Evolutionary conservation across 495 filamentous ascomycete genomes (phyloP).

Genomic region (Entonaema liquescens): DNA sequence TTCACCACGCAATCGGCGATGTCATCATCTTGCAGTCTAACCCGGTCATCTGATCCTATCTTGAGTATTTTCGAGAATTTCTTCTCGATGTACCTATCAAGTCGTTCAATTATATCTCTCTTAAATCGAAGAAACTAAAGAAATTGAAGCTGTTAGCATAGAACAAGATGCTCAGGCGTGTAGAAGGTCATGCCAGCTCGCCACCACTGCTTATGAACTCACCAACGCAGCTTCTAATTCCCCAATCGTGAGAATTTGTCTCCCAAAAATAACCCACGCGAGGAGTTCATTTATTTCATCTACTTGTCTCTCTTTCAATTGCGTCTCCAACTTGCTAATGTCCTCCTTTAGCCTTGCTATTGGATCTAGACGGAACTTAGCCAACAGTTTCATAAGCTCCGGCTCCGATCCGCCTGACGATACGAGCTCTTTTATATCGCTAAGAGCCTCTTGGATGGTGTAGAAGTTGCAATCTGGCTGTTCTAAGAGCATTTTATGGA

Average conservation of each 20-base stretch:
- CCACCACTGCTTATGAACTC: background rate
- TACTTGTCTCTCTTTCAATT: slow-evolving; percentile 36
- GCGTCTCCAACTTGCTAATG: slow-evolving; percentile 30
- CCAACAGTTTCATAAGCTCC: slow-evolving; percentile 33
- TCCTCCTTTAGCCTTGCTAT: slow-evolving; percentile 25
- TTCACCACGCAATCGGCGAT: slow-evolving; percentile 31
- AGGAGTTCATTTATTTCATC: slow-evolving; percentile 45
- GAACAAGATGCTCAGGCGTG: background rate
- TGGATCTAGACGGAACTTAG: slow-evolving; percentile 31
- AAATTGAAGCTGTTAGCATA: background rate
- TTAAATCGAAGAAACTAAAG: slow-evolving; percentile 17
- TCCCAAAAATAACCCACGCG: slow-evolving; percentile 38
- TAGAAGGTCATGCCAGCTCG: background rate
- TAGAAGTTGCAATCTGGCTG: background rate
- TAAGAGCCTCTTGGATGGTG: background rate
- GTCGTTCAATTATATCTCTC: slow-evolving; percentile 31
- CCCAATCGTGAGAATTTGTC: slow-evolving; percentile 12
- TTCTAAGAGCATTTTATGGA: background rate
- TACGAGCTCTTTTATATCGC: slow-evolving; percentile 21
- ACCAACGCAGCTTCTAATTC: slow-evolving; percentile 36
- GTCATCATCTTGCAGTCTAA: background rate
- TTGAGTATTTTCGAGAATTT: slow-evolving; percentile 43
- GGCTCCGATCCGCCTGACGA: slow-evolving; percentile 38
- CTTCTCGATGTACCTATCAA: slow-evolving; percentile 33
- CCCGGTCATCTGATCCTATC: slow-evolving; percentile 1